phyloP scores from a whole-genome alignment of 768 basidiomycete genomes.

The Auriscalpium microsporum region DNA sequence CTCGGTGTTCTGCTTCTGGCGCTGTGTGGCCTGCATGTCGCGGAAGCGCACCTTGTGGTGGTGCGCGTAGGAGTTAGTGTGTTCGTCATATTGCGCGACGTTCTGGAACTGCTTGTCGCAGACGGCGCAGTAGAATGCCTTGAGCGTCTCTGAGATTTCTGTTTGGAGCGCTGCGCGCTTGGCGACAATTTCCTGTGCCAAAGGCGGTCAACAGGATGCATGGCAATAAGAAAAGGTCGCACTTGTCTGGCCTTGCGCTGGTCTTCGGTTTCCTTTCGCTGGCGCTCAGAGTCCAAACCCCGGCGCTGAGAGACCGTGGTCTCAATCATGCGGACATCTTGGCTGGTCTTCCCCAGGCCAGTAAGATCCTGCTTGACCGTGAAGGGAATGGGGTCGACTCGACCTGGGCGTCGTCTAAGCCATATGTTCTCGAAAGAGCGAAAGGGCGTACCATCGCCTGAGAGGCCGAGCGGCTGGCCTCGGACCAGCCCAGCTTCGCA shows the following conservation, averaged over 20 bases:
- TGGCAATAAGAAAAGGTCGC: slow-evolving; percentile 6
- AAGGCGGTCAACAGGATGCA: not conserved
- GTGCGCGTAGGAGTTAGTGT: slow-evolving; percentile 83
- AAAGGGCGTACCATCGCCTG: slow-evolving; percentile 53
- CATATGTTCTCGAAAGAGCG: not conserved
- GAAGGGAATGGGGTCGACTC: slow-evolving; percentile 78
- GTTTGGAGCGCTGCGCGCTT: slow-evolving; percentile 55
- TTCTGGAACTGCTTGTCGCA: slow-evolving; percentile 87
- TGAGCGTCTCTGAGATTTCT: slow-evolving; percentile 60
- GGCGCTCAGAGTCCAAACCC: slow-evolving; percentile 72
- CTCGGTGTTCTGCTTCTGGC: slow-evolving; percentile 43
- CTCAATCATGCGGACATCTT: slow-evolving; percentile 80
- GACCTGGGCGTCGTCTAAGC: slow-evolving; percentile 37
- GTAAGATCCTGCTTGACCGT: slow-evolving; percentile 69
- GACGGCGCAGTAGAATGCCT: slow-evolving; percentile 70
- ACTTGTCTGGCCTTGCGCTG: slow-evolving; percentile 71
- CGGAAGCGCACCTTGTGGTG: slow-evolving; percentile 76
- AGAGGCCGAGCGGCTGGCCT: slow-evolving; percentile 68
- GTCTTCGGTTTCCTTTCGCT: slow-evolving; percentile 71
- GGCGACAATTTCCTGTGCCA: slow-evolving; percentile 49
- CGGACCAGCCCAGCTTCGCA: slow-evolving; percentile 74
- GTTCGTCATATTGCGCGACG: slow-evolving; percentile 82
- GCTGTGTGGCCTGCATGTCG: slow-evolving; percentile 73
- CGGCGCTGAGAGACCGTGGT: slow-evolving; percentile 78
- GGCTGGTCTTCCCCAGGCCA: slow-evolving; percentile 70